Conservation (phyloP, 495 filamentous ascomycete genomes). For the Xylaria telfairii region DNA sequence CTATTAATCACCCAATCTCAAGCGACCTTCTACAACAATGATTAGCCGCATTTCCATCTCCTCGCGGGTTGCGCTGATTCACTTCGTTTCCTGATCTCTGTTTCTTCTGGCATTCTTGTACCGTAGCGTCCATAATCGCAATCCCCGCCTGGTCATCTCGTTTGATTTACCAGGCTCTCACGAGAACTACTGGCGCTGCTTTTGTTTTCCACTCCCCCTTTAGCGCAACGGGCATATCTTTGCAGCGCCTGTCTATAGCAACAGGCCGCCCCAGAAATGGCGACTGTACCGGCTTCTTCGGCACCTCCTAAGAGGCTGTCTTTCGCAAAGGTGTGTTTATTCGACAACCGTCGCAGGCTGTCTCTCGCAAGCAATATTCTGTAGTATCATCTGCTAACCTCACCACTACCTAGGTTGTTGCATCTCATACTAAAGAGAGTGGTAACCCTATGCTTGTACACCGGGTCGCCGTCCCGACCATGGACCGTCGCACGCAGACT, state of each 20-base stretch:
- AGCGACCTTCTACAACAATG: slow-evolving; percentile 50
- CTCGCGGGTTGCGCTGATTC: slow-evolving; percentile 54
- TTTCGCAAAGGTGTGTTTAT: slow-evolving; percentile 63
- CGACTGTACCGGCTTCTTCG: slow-evolving; percentile 46
- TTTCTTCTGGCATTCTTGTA: slow-evolving; percentile 32
- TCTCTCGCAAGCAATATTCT: background rate
- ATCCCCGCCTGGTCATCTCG: slow-evolving; percentile 25
- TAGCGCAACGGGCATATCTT: background rate
- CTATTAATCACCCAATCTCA: slow-evolving; percentile 27
- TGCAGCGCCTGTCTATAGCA: slow-evolving; percentile 20
- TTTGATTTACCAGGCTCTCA: slow-evolving; percentile 24
- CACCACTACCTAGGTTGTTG: slow-evolving; percentile 52
- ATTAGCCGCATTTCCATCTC: slow-evolving; percentile 55
- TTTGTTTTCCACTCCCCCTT: background rate
- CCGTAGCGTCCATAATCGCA: slow-evolving; percentile 31
- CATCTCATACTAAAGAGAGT: slow-evolving; percentile 57
- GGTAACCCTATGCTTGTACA: slow-evolving; percentile 39
- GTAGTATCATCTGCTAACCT: slow-evolving; percentile 8
- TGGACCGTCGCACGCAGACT: slow-evolving; percentile 36
- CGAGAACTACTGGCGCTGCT: slow-evolving; percentile 29
- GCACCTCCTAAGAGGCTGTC: slow-evolving; percentile 56
- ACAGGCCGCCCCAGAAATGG: slow-evolving; percentile 37
- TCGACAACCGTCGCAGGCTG: slow-evolving; percentile 3
- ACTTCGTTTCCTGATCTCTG: slow-evolving; percentile 56
- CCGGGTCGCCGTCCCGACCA: slow-evolving; percentile 37